Evolutionary conservation across 2,329 filamentous ascomycete genomes (phyloP).

Genomic region (Penicillium griseofulvum): DNA sequence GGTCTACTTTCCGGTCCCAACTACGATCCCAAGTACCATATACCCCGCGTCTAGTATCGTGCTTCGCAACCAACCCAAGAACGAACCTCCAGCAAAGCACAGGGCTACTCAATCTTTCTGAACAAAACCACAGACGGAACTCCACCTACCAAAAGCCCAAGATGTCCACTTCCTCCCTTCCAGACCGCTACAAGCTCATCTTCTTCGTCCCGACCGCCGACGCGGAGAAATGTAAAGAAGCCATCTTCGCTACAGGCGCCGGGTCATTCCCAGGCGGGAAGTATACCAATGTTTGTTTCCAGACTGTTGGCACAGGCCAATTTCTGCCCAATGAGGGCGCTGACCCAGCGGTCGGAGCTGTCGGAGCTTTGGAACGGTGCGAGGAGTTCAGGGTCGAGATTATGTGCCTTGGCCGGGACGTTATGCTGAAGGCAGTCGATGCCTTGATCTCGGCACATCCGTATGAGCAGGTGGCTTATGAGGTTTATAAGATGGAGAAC

Average conservation of each 20-base stretch:
- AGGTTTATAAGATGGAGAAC: constrained; percentile 46
- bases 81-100: neutral
- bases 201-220: constrained; percentile 45
- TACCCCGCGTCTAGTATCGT: neutral
- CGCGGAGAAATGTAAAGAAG: constrained; percentile 42
- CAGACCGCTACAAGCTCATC: constrained; percentile 43
- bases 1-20: neutral
- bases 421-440: constrained; percentile 41
- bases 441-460: constrained; percentile 45
- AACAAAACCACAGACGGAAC: neutral
- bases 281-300: constrained; percentile 43
- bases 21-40: neutral
- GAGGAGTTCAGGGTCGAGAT: constrained; percentile 46
- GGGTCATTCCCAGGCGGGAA: constrained; percentile 43
- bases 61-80: neutral
- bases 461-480: constrained; percentile 47
- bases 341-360: constrained; percentile 41
- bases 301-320: constrained; percentile 41
- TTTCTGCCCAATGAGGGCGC: constrained; percentile 43
- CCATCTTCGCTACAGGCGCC: constrained; percentile 43
- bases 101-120: neutral
- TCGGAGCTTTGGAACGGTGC: constrained; percentile 40
- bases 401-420: constrained; percentile 40
- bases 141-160: constrained; percentile 1
- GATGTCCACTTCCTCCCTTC: constrained; percentile 25